Percentiles rank a stretch among this genome's conserved stretches.
phyloP scores from a whole-genome alignment of 2,329 filamentous ascomycete species.

The Fusarium algeriense region DNA sequence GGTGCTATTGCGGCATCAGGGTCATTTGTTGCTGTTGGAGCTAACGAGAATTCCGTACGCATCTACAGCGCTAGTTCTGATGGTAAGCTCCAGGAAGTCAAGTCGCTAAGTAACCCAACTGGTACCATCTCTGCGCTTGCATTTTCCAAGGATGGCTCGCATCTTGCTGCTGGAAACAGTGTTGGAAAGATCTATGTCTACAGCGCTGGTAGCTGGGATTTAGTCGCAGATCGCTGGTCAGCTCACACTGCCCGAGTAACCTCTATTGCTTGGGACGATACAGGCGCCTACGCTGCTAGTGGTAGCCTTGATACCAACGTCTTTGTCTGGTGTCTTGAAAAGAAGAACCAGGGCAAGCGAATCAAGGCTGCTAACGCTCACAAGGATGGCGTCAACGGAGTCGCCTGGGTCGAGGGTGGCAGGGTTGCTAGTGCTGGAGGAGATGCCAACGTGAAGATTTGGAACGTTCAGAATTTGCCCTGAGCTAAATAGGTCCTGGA shows the following conservation, averaged over 20 bases:
- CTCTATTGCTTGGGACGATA: slow-evolving; percentile 79
- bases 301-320: slow-evolving; percentile 92
- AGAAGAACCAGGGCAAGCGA: slow-evolving; percentile 82
- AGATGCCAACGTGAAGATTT: slow-evolving; percentile 92
- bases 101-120: slow-evolving; percentile 75
- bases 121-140: slow-evolving; percentile 82
- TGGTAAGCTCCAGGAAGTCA: slow-evolving; percentile 65
- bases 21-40: slow-evolving; percentile 79
- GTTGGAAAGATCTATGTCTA: slow-evolving; percentile 91
- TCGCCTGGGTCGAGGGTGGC: slow-evolving; percentile 79
- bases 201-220: slow-evolving; percentile 68
- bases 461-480: slow-evolving; percentile 64
- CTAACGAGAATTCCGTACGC: slow-evolving; percentile 77
- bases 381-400: slow-evolving; percentile 93
- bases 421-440: slow-evolving; percentile 84
- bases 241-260: slow-evolving; percentile 70
- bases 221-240: slow-evolving; percentile 81
- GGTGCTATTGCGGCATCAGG: slow-evolving; percentile 78
- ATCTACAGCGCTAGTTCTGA: slow-evolving; percentile 73
- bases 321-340: slow-evolving; percentile 88
- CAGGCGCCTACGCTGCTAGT: slow-evolving; percentile 82
- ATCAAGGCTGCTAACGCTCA: slow-evolving; percentile 90
- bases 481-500: slow-evolving; percentile 29
- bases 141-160: slow-evolving; percentile 82
- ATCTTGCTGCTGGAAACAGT: slow-evolving; percentile 85